A percentile compares a stretch with the other conserved stretches of the same genome.
These are phyloP conservation scores for Russula abietina DNA, from an alignment of 768 basidiomycete species.

Conservation along the genomic window DNA sequence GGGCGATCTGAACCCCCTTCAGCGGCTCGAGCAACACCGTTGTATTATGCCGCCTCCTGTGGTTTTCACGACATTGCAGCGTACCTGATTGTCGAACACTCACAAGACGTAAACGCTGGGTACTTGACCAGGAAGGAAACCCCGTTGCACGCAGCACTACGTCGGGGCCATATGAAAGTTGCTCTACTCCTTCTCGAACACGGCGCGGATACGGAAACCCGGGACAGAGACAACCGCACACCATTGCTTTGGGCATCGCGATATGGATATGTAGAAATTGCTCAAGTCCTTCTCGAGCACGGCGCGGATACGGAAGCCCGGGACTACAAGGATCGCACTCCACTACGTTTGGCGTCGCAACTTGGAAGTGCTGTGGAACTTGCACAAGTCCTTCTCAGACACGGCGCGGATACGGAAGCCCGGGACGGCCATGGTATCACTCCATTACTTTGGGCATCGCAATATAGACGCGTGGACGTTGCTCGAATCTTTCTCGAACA, in stretches of 20 bases:
- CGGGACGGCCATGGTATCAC: rapidly evolving
- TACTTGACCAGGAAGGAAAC: background rate
- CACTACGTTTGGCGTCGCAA: no score
- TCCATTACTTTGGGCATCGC: background rate
- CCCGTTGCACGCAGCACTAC: background rate
- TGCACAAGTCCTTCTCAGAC: no score
- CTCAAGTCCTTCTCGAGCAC: no score
- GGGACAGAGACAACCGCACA: no score
- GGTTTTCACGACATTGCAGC: background rate
- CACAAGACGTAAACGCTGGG: background rate
- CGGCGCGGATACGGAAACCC: background rate
- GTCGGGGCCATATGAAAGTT: background rate
- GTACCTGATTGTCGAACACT: background rate
- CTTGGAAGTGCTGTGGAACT: no score
- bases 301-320: no score
- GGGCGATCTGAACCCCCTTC: background rate
- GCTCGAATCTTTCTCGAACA: background rate
- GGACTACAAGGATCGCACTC: no score
- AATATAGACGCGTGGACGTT: rapidly evolving
- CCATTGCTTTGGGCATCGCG: no score
- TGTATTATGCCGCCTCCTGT: background rate
- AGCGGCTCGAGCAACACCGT: background rate
- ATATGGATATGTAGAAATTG: no score
- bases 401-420: no score
- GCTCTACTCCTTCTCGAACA: background rate